Conservation (phyloP, 2,329 filamentous ascomycete genomes). For the Shiraia sp. region DNA sequence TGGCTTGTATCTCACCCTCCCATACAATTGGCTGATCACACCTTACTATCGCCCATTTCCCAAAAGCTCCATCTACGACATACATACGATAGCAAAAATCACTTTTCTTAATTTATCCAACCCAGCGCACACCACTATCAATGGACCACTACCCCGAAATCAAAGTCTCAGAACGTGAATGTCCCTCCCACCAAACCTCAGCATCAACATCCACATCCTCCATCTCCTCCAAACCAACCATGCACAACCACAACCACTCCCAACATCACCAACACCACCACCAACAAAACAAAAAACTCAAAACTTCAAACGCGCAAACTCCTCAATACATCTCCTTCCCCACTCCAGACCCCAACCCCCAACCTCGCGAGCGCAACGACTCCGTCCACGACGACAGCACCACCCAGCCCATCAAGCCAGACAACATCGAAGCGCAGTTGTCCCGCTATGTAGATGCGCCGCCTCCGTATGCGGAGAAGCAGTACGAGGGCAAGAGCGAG, state of each 20-base stretch:
- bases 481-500: constrained; percentile 28
- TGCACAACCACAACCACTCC: too few relatives aligned
- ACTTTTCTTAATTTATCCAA: neutral
- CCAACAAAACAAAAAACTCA: constrained; percentile 1
- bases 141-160: constrained; percentile 32
- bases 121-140: constrained; percentile 3
- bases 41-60: neutral
- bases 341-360: constrained; percentile 7
- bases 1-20: neutral
- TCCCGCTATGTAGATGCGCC: constrained; percentile 24
- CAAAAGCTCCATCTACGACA: neutral
- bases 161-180: constrained; percentile 24
- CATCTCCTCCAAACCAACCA: too few relatives aligned
- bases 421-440: constrained; percentile 20
- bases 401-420: too few relatives aligned
- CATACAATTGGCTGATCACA: neutral
- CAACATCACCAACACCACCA: constrained; percentile 5
- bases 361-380: constrained; percentile 9
- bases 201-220: constrained; percentile 15
- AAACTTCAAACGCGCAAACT: neutral
- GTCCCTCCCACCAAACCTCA: constrained; percentile 21
- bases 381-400: constrained; percentile 7
- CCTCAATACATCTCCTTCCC: constrained; percentile 17
- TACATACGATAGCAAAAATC: neutral
- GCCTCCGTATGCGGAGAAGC: constrained; percentile 23